Percentiles rank a stretch among this genome's conserved stretches.
Conservation (phyloP, 306 rosid species). For the Cicer chorassanicum region DNA sequence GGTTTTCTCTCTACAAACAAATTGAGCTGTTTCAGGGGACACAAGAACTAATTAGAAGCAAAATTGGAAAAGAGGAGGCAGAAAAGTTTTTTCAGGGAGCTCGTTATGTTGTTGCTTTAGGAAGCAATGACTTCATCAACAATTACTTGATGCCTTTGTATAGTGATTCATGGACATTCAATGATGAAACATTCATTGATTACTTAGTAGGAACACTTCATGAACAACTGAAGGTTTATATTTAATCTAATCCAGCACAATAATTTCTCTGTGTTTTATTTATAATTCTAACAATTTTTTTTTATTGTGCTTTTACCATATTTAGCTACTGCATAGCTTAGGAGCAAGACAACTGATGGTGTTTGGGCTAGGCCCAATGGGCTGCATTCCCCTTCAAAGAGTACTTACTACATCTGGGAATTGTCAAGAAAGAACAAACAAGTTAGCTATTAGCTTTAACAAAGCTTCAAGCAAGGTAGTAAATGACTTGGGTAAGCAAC, state of each 20-base stretch:
- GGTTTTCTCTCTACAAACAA: slow-evolving; percentile 76
- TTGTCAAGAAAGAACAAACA: slow-evolving; percentile 74
- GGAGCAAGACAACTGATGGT: slow-evolving; percentile 89
- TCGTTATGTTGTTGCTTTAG: slow-evolving; percentile 81
- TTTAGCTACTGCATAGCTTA: slow-evolving; percentile 60
- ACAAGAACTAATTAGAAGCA: slow-evolving; percentile 59
- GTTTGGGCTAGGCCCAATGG: slow-evolving; percentile 94
- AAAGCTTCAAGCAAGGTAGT: slow-evolving; percentile 60
- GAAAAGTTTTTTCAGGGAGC: slow-evolving; percentile 68
- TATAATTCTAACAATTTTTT: neutral
- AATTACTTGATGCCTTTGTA: slow-evolving; percentile 90
- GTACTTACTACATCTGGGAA: slow-evolving; percentile 69
- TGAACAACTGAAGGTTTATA: slow-evolving; percentile 65
- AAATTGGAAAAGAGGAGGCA: slow-evolving; percentile 64
- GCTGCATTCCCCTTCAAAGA: slow-evolving; percentile 89
- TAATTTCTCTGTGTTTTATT: neutral
- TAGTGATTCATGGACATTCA: slow-evolving; percentile 81
- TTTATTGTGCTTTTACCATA: neutral
- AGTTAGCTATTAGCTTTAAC: slow-evolving; percentile 79
- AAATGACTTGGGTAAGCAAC: slow-evolving; percentile 54
- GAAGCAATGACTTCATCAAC: slow-evolving; percentile 95
- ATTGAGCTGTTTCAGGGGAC: slow-evolving; percentile 79
- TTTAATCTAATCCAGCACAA: neutral
- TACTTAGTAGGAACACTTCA: slow-evolving; percentile 70
- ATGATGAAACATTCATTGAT: slow-evolving; percentile 66